Base-by-base conservation (phyloP, 495 filamentous ascomycete species). In the Aspergillus sclerotioniger region DNA sequence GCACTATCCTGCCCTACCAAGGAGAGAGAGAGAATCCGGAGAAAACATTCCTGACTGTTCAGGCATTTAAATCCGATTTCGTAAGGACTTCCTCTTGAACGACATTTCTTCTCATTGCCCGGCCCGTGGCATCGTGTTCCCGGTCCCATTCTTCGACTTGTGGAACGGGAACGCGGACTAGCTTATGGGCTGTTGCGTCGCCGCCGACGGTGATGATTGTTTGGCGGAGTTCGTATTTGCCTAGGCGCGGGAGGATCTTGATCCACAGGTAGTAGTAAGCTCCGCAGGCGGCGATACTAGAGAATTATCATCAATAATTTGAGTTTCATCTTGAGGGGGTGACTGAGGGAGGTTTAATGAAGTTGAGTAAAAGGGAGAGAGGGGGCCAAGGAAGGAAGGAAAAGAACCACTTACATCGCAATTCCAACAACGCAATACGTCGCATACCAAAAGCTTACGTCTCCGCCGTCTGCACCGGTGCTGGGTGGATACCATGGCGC, bases 381-480 rank as follows among this genome's bases (percentile, higher is more conserved):
- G n/a, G n/a, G n/a, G n/a, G n/a, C n/a, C n/a, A n/a, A 20, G 33
- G 3, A 35, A 35, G 9, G 7, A 8, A 35, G 33, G 13, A 35
- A 35, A 8, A 13, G 13, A 41, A 41, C 5, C 7, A 80, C 81
- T 74, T 65, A 84, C 80, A 84, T 74, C 19, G 67, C 81, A 37
- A 87, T 71, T 2, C 83, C 82, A 9, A 76, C 74, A 3, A 81
- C 83, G 19, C 75, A 71, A 56, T 87, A 87, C 6, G 84, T 87
- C 4, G 75, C 84, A 57, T 88, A 88, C 84, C 84, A 88, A 61
- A 89, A 88, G 49, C 79, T 85, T 2, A 88, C 83, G 55, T 84
- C 78, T 0, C 85, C 84, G 1, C 79, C 82, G 41, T 72, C 74
- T 0, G 76, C 74, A 0, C 86, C 86, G 3, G 67, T 74, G 1